Evolutionary conservation across 2,329 filamentous ascomycete genomes (phyloP).

Genomic region (Arachnopeziza araneosa): DNA sequence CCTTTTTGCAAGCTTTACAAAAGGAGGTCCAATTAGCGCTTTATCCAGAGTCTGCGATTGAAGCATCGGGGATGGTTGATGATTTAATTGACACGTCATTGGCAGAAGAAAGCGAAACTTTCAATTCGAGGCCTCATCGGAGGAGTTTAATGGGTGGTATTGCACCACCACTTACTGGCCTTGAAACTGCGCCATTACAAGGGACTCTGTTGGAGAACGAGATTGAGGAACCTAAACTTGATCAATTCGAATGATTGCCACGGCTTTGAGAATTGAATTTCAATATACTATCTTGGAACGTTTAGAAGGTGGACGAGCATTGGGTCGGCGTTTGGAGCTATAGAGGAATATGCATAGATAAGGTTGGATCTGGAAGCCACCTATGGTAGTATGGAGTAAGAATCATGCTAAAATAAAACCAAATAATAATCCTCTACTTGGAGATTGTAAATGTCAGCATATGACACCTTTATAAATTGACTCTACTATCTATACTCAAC

Average conservation of each 20-base stretch:
- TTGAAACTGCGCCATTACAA: conserved; percentile 48
- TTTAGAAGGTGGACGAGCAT: conserved; percentile 20
- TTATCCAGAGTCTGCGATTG: conserved; percentile 27
- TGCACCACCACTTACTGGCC: conserved; percentile 32
- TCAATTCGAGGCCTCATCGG: conserved; percentile 48
- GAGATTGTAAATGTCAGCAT: too few relatives aligned
- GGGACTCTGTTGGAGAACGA: conserved; percentile 15
- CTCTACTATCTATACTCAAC: too few relatives aligned
- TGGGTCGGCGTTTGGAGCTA: conserved; percentile 25
- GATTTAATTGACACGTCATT: conserved; percentile 32
- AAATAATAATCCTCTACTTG: background rate
- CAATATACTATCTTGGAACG: conserved; percentile 20
- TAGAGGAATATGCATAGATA: conserved; percentile 19
- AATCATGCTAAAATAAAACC: background rate
- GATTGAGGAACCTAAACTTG: conserved; percentile 8
- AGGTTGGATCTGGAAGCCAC: conserved; percentile 7
- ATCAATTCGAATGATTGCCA: conserved; percentile 20
- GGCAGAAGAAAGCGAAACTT: conserved; percentile 49
- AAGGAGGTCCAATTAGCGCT: conserved; percentile 29
- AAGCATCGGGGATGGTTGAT: conserved; percentile 26
- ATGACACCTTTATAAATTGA: too few relatives aligned
- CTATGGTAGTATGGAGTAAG: background rate
- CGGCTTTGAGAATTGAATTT: conserved; percentile 7
- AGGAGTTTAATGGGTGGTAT: conserved; percentile 47
- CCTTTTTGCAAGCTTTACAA: conserved; percentile 48